Percentiles rank a stretch among this genome's conserved stretches.
These are phyloP conservation scores for Trametes cubensis DNA, from an alignment of 768 basidiomycete species.

Conservation along the genomic window DNA sequence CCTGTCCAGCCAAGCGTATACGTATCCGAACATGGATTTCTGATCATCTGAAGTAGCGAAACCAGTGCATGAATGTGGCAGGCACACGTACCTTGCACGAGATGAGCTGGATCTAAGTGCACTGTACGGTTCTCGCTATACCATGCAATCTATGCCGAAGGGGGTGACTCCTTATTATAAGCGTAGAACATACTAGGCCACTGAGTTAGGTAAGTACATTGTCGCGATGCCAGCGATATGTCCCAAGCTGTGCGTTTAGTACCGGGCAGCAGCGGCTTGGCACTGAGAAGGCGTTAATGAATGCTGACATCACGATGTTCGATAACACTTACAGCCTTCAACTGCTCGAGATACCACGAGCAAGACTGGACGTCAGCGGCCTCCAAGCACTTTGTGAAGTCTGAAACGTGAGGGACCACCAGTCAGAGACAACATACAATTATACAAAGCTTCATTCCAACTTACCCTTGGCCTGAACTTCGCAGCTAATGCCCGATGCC, in stretches of 20 bases:
- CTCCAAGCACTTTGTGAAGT: slow-evolving; percentile 85
- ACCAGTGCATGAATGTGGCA: too few relatives aligned
- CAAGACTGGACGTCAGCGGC: slow-evolving; percentile 79
- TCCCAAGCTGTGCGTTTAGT: slow-evolving; percentile 33
- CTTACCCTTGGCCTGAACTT: slow-evolving; percentile 79
- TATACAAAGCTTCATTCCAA: slow-evolving; percentile 1
- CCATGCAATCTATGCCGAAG: not conserved
- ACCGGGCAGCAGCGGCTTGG: slow-evolving; percentile 72
- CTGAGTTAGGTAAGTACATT: slow-evolving; percentile 7
- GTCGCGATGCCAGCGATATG: not conserved
- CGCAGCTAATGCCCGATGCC: slow-evolving; percentile 62
- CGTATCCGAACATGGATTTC: too few relatives aligned
- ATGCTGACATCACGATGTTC: not conserved
- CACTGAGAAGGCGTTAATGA: slow-evolving; percentile 47
- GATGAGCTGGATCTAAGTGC: too few relatives aligned
- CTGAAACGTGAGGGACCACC: slow-evolving; percentile 38
- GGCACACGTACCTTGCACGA: too few relatives aligned
- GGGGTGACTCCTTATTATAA: slow-evolving; percentile 7
- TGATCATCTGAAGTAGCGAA: too few relatives aligned
- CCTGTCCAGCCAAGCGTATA: too few relatives aligned
- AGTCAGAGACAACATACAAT: slow-evolving; percentile 4
- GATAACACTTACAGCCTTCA: slow-evolving; percentile 71
- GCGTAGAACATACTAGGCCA: not conserved
- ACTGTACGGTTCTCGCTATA: not conserved
- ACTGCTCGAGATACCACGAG: slow-evolving; percentile 84